Percentiles rank a stretch among this genome's conserved stretches.
These are phyloP conservation scores for Linderniella brevidens DNA, from an alignment of 257 asterid genomes.

Conservation along the genomic window DNA sequence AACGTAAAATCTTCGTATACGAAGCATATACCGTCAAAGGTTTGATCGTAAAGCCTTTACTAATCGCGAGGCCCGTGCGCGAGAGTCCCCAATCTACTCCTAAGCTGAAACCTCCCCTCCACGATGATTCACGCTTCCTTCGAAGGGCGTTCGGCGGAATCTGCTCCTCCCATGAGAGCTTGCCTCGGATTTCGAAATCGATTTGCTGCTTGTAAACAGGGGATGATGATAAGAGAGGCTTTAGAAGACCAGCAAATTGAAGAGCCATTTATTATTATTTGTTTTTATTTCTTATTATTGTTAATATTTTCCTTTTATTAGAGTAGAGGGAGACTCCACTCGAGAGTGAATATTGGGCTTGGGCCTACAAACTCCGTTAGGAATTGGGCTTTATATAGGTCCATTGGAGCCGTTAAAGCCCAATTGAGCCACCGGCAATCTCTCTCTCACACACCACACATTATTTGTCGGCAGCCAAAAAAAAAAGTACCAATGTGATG, in stretches of 20 bases:
- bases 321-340: too few relatives aligned
- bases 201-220: not conserved
- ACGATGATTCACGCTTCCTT: constrained; percentile 40
- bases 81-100: constrained; percentile 76
- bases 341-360: too few relatives aligned
- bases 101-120: constrained; percentile 90
- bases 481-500: too few relatives aligned
- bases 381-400: too few relatives aligned
- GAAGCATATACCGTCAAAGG: constrained; percentile 42
- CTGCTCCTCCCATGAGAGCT: constrained; percentile 25
- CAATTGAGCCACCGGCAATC: too few relatives aligned
- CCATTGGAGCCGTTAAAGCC: too few relatives aligned
- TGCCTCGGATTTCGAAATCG: not conserved
- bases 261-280: not conserved
- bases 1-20: not conserved
- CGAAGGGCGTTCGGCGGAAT: constrained; percentile 61
- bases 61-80: constrained; percentile 77
- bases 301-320: too few relatives aligned
- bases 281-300: not conserved
- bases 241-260: not conserved
- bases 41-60: constrained; percentile 76
- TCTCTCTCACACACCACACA: too few relatives aligned
- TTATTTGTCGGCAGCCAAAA: too few relatives aligned
- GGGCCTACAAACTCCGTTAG: too few relatives aligned
- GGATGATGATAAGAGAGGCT: not conserved